Evolutionary conservation across 352 stramenopile species (phyloP).

Genomic region (Phytophthora hibernalis): DNA sequence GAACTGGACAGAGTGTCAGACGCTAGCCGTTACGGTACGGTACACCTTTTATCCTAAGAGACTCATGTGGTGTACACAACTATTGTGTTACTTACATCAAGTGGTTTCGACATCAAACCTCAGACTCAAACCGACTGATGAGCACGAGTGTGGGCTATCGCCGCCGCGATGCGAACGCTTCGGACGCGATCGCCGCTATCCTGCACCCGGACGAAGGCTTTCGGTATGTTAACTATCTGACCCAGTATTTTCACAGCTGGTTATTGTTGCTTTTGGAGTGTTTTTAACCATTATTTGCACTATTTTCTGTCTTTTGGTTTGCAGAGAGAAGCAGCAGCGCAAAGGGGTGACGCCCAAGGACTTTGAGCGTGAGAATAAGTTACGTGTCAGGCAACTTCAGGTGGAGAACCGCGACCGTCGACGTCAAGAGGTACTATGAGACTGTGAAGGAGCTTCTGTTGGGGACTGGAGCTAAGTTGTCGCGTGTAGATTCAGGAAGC

Average conservation of each 20-base stretch:
- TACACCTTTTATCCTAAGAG: background rate
- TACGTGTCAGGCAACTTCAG: conserved; percentile 69
- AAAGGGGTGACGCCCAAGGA: conserved; percentile 63
- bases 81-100: background rate
- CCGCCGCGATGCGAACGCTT: conserved; percentile 71
- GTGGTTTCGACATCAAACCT: conserved; percentile 13
- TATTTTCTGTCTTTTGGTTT: conserved; percentile 6
- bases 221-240: conserved; percentile 33
- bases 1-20: conserved; percentile 34
- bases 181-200: conserved; percentile 69
- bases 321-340: conserved; percentile 65
- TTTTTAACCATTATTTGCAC: background rate
- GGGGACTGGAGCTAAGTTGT: conserved; percentile 11
- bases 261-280: background rate
- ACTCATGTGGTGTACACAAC: conserved; percentile 13
- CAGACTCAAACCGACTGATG: conserved; percentile 35
- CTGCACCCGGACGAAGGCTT: conserved; percentile 69
- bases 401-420: conserved; percentile 63
- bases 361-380: conserved; percentile 72
- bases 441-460: background rate
- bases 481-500: conserved; percentile 36
- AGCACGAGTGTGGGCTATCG: conserved; percentile 53
- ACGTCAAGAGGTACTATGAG: conserved; percentile 40
- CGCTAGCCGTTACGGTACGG: conserved; percentile 8
- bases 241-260: background rate